Conservation (phyloP, 2,329 filamentous ascomycete genomes). For the Raffaelea deltoideospora region DNA sequence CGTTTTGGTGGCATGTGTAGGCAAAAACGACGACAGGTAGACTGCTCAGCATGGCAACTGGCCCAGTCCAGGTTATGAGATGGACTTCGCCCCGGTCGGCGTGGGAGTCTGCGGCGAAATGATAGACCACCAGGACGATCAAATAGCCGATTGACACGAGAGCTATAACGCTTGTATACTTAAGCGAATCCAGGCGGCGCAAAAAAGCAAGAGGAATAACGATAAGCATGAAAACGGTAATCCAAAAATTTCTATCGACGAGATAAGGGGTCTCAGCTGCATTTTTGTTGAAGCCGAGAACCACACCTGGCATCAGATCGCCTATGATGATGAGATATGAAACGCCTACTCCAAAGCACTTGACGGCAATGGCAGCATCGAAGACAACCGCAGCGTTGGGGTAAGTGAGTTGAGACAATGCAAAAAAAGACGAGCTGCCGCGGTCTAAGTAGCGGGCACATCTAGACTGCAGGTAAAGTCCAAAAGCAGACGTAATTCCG, state of each 20-base stretch:
- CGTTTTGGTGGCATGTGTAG: constrained; percentile 98
- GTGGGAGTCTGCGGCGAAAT: constrained; percentile 70
- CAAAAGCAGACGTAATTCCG: constrained; percentile 75
- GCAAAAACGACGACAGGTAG: constrained; percentile 95
- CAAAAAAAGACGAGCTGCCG: constrained; percentile 82
- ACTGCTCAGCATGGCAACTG: constrained; percentile 65
- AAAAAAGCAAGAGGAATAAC: constrained; percentile 92
- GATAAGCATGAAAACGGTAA: constrained; percentile 92
- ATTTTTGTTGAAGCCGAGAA: constrained; percentile 58
- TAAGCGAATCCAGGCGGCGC: constrained; percentile 80
- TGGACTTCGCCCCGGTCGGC: constrained; percentile 58
- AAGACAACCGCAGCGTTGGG: constrained; percentile 92
- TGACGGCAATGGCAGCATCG: constrained; percentile 88
- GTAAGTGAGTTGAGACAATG: constrained; percentile 92
- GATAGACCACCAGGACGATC: constrained; percentile 82
- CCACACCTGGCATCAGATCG: constrained; percentile 92
- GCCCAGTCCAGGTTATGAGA: constrained; percentile 63
- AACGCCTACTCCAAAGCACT: constrained; percentile 94
- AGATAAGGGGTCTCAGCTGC: constrained; percentile 56
- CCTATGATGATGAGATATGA: constrained; percentile 98
- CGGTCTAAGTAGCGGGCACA: constrained; percentile 88
- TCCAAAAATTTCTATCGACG: constrained; percentile 88
- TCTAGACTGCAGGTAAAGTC: constrained; percentile 84
- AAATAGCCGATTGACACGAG: constrained; percentile 89
- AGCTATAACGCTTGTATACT: constrained; percentile 89